Conservation (phyloP, 768 basidiomycete genomes). For the Roridomyces roridus region DNA sequence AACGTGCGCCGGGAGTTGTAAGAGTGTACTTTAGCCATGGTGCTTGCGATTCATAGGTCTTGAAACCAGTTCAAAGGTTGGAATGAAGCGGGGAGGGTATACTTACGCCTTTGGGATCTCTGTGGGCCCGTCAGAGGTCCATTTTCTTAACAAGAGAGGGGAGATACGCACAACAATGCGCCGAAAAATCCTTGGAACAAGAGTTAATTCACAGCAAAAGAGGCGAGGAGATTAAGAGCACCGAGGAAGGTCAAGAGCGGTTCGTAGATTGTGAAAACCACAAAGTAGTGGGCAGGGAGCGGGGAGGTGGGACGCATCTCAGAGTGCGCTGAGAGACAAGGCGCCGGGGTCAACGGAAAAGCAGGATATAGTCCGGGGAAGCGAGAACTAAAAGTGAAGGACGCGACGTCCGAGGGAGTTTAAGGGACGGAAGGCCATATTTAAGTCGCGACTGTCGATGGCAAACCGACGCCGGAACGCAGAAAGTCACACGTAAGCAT, state of each 20-base stretch:
- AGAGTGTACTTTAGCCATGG: conserved; percentile 59
- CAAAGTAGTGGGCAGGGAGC: conserved; percentile 75
- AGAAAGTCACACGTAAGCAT: too few relatives aligned
- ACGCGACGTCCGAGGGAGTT: conserved; percentile 9
- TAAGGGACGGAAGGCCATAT: not conserved
- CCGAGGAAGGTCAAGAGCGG: conserved; percentile 67
- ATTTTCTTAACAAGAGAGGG: conserved; percentile 5
- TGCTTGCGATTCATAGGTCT: conserved; percentile 80
- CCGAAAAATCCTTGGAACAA: conserved; percentile 74
- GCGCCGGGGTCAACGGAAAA: conserved; percentile 25
- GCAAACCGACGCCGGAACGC: too few relatives aligned
- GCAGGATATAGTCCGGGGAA: conserved; percentile 13
- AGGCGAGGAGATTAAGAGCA: too few relatives aligned
- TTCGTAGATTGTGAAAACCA: conserved; percentile 77
- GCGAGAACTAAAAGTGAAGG: conserved; percentile 27
- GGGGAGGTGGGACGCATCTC: conserved; percentile 60
- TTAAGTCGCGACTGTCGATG: not conserved
- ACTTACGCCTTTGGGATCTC: conserved; percentile 69
- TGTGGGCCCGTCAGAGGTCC: conserved; percentile 27
- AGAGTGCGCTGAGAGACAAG: conserved; percentile 4
- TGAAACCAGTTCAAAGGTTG: conserved; percentile 16
- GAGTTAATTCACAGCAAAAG: conserved; percentile 80
- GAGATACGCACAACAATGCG: conserved; percentile 49
- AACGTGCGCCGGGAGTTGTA: not conserved
- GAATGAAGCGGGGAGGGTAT: conserved; percentile 5